These are phyloP conservation scores for Ilex aquifolium DNA, from an alignment of 257 asterid species.

Conservation along the genomic window DNA sequence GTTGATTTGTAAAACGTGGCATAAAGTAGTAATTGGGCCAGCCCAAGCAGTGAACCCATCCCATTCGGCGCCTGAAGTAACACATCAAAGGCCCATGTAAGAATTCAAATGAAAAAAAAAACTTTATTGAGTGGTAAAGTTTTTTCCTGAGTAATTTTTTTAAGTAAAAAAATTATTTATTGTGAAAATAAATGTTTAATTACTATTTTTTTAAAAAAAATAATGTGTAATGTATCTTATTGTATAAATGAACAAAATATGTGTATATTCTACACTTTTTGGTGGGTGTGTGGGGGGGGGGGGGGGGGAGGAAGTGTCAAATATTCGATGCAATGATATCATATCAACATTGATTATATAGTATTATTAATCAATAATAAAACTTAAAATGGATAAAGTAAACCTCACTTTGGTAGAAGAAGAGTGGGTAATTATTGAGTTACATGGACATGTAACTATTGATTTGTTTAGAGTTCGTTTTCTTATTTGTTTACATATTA, in stretches of 20 bases:
- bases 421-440: too few relatives aligned
- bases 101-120: background rate
- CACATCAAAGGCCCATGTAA: background rate
- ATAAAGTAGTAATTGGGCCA: constrained; percentile 67
- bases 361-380: too few relatives aligned
- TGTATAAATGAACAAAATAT: background rate
- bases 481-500: too few relatives aligned
- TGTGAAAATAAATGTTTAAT: background rate
- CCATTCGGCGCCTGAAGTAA: constrained; percentile 62
- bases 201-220: background rate
- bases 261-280: background rate
- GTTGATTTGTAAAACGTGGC: constrained; percentile 69
- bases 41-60: constrained; percentile 61
- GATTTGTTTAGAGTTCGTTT: too few relatives aligned
- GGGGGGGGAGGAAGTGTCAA: background rate
- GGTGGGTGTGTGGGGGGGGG: background rate
- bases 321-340: background rate
- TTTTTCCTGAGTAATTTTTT: background rate
- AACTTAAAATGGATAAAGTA: too few relatives aligned
- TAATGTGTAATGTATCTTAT: background rate
- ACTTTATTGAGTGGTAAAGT: background rate
- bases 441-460: too few relatives aligned
- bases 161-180: background rate
- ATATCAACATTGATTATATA: too few relatives aligned
- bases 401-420: too few relatives aligned